Evolutionary conservation across 2,329 filamentous ascomycete genomes (phyloP).

Genomic region (Xylaria polymorpha): DNA sequence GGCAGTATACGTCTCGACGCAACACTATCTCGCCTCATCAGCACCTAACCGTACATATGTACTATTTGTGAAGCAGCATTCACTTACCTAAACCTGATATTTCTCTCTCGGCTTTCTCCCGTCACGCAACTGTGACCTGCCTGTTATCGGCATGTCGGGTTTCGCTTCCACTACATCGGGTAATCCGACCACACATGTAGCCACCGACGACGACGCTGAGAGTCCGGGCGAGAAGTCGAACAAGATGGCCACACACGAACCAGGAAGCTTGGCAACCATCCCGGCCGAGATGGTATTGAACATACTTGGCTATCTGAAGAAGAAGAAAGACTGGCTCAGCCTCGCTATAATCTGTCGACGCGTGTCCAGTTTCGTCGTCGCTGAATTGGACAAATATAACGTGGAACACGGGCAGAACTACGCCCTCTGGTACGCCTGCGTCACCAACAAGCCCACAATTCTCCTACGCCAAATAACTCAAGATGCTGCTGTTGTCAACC

Average conservation of each 20-base stretch:
- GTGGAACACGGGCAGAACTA: background rate
- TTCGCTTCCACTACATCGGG: background rate
- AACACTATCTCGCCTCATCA: background rate
- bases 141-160: background rate
- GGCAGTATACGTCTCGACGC: background rate
- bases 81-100: background rate
- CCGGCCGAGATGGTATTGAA: constrained; percentile 26
- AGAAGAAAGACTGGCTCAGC: constrained; percentile 25
- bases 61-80: background rate
- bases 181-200: background rate
- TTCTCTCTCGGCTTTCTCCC: background rate
- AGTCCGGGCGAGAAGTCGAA: background rate
- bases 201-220: background rate
- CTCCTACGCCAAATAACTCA: constrained; percentile 18
- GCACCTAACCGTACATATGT: background rate
- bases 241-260: background rate
- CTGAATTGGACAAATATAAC: constrained; percentile 25
- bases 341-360: constrained; percentile 23
- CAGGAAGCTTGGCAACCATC: background rate
- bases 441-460: constrained; percentile 1
- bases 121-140: background rate
- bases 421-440: constrained; percentile 30
- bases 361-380: background rate
- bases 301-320: constrained; percentile 11
- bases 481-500: constrained; percentile 20